A percentile compares a stretch with the other conserved stretches of the same genome.
These are phyloP conservation scores for Trichocomaceae sp. DNA, from an alignment of 2,329 filamentous ascomycete genomes.

Conservation along the genomic window DNA sequence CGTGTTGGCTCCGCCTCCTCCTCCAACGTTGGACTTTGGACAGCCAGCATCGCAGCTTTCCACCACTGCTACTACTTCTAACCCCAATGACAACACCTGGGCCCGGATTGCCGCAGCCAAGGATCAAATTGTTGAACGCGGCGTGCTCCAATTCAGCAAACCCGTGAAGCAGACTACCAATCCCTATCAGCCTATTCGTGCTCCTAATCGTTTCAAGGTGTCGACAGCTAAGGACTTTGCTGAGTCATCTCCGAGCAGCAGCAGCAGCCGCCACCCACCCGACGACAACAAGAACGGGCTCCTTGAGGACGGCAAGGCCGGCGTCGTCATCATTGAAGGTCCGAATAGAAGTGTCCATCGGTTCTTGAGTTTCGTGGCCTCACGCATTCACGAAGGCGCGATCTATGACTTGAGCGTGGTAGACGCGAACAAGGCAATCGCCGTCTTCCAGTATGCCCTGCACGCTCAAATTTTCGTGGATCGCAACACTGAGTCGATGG, in stretches of 20 bases:
- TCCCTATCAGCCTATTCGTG: not conserved
- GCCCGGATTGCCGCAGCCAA: not conserved
- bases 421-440: slow-evolving; percentile 24
- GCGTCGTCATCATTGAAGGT: slow-evolving; percentile 22
- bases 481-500: slow-evolving; percentile 23
- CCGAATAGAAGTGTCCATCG: slow-evolving; percentile 17
- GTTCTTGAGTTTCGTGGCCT: slow-evolving; percentile 27
- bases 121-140: not conserved
- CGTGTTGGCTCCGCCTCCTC: not conserved
- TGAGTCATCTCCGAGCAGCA: not conserved
- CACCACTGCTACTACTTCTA: not conserved
- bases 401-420: slow-evolving; percentile 33
- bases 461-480: slow-evolving; percentile 31
- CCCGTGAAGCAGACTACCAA: not conserved
- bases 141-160: not conserved
- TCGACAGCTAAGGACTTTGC: not conserved
- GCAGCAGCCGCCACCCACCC: not conserved
- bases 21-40: not conserved
- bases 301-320: slow-evolving; percentile 24
- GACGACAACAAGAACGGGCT: slow-evolving; percentile 8
- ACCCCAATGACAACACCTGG: slow-evolving; percentile 2
- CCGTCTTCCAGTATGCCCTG: slow-evolving; percentile 34
- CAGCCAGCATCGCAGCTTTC: not conserved
- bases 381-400: slow-evolving; percentile 34
- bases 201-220: not conserved